These are phyloP conservation scores for Hypsizygus marmoreus DNA, from an alignment of 768 basidiomycete species.

Conservation along the genomic window DNA sequence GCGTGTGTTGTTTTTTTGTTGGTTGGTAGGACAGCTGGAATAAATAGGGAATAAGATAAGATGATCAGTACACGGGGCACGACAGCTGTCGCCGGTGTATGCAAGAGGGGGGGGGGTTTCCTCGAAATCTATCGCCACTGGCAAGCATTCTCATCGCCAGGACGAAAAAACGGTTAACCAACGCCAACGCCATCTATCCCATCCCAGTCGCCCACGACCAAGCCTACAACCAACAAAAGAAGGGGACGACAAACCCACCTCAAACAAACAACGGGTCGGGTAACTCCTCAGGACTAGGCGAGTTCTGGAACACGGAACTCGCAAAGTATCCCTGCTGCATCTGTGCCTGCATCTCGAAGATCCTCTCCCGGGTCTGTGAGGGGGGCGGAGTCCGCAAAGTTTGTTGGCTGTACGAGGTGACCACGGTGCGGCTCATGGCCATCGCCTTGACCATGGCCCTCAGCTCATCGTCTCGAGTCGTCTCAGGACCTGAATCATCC, in stretches of 20 bases:
- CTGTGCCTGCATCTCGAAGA: conserved; percentile 32
- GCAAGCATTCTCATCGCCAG: too few species aligned
- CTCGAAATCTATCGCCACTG: too few species aligned
- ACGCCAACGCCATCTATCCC: too few species aligned
- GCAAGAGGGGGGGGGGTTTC: too few species aligned
- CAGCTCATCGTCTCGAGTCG: conserved; percentile 41
- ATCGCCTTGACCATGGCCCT: conserved; percentile 21
- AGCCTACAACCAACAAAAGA: not conserved
- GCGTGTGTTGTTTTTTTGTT: too few species aligned
- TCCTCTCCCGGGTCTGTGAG: conserved; percentile 23
- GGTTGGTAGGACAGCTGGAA: too few species aligned
- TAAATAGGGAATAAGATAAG: too few species aligned
- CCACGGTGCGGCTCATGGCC: conserved; percentile 5
- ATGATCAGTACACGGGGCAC: too few species aligned
- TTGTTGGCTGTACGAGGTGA: too few species aligned
- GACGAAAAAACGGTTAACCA: too few species aligned
- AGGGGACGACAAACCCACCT: conserved; percentile 18
- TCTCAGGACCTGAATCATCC: conserved; percentile 45
- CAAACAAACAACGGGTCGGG: conserved; percentile 65
- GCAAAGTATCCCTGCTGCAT: conserved; percentile 60
- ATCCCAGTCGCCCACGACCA: not conserved
- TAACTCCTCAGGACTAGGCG: conserved; percentile 80
- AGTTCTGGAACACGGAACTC: conserved; percentile 84
- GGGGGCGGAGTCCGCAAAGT: conserved; percentile 12
- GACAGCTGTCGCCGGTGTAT: too few species aligned